These are phyloP conservation scores for Elaeis guineensis DNA, from an alignment of 176 grass and related monocot genomes.

Conservation along the genomic window DNA sequence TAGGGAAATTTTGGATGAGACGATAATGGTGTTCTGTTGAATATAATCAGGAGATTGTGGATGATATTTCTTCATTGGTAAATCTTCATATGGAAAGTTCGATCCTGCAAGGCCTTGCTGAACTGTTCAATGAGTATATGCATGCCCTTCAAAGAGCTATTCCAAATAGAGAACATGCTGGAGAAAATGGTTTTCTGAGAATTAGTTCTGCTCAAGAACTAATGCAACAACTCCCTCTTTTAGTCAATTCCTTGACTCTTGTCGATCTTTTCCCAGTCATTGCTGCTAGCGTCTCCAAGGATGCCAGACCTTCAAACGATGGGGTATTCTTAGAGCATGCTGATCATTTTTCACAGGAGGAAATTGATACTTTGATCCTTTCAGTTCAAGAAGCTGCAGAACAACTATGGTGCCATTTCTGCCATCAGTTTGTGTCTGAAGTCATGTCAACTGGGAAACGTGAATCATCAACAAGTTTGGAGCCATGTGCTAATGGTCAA, in stretches of 20 bases:
- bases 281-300: conserved; percentile 6
- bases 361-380: conserved; percentile 13
- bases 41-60: conserved; percentile 27
- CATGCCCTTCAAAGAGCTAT: conserved; percentile 18
- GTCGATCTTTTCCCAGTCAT: conserved; percentile 35
- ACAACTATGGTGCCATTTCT: conserved; percentile 34
- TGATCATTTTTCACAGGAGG: not conserved
- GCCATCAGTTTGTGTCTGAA: conserved; percentile 37
- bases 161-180: not conserved
- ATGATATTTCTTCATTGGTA: conserved; percentile 29
- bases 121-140: conserved; percentile 39
- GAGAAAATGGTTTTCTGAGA: not conserved
- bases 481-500: not conserved
- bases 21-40: not conserved
- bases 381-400: conserved; percentile 29
- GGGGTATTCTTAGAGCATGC: too few relatives aligned
- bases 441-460: conserved; percentile 12
- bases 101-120: conserved; percentile 23
- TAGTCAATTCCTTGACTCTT: conserved; percentile 40
- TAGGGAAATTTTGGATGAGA: not conserved
- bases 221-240: conserved; percentile 32
- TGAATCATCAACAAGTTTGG: conserved; percentile 1
- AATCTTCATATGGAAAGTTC: conserved; percentile 25
- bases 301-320: not conserved
- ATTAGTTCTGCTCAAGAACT: conserved; percentile 4